Evolutionary conservation across 306 rosid genomes (phyloP), one percentile per base, ranked within the genome.

Genomic region (Inga laurina): DNA sequence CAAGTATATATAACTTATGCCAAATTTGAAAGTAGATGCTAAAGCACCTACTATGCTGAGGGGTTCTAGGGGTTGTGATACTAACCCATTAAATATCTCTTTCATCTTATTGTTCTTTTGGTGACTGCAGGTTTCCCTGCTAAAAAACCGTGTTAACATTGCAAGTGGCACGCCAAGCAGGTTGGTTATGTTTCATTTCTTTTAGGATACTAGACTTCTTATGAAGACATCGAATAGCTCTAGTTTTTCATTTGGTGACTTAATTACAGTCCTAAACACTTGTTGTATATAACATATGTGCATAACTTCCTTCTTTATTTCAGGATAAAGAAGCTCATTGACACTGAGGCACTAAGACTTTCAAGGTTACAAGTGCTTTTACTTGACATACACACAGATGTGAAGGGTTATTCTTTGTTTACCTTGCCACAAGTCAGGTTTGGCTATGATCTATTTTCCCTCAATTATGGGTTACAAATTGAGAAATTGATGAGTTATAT

Each of bases 111-210:
- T 45, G 10, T 27, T 16, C 34, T 5, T 77, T 77, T 87, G 59
- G 15, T 45, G 79, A 46, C 67, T 85, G 88, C 94, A 93, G 99
- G 85, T 90, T 76, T 84, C 88, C 18, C 85, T 93, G 91, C 82
- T 96, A 78, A 93, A 93, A 85, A 86, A 85, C 76, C 96, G 97
- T 39, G 97, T 96, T 66, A 93, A 96, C 87, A 90, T 93, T 46
- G 99, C 97, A 69, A 84, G 97, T 56, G 98, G 99, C 85, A 95
- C 98, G 3, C 99, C 99, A n/a, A 93, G 94, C 94, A 95, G 99
- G 98, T 95, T 77, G 74, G 84, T 82, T 21, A 57, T 78, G 49
- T 67, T 16, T 7, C 4, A 72, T 62, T 34, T 45, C 77, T 19
- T 45, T 44, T 43, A 43, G 6, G 35, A 14, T 12, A 12, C 18